phyloP scores from a whole-genome alignment of 768 basidiomycete genomes.

The Rossbeevera mucosa region DNA sequence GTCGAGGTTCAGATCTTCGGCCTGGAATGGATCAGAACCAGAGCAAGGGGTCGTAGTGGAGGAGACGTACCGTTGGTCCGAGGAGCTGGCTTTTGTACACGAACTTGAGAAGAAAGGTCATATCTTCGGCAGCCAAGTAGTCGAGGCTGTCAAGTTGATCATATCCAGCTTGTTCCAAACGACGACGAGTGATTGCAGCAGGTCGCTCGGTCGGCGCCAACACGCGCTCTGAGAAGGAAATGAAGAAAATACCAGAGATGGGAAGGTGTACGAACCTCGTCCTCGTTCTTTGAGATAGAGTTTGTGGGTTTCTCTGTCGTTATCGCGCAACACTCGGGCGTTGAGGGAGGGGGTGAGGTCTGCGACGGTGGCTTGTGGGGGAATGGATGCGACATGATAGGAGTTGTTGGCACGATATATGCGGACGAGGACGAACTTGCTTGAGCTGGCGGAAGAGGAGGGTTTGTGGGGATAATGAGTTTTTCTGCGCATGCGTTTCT shows the following conservation, averaged over 20 bases:
- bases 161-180: slow-evolving; percentile 88
- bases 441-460: slow-evolving; percentile 9
- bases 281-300: slow-evolving; percentile 74
- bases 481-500: slow-evolving; percentile 26
- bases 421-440: slow-evolving; percentile 53
- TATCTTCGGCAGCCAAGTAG: slow-evolving; percentile 68
- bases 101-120: slow-evolving; percentile 84
- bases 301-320: slow-evolving; percentile 57
- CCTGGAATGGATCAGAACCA: slow-evolving; percentile 38
- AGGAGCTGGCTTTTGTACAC: slow-evolving; percentile 79
- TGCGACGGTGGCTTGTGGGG: slow-evolving; percentile 60
- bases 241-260: background rate
- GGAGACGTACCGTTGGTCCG: slow-evolving; percentile 51
- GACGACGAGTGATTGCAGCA: slow-evolving; percentile 74
- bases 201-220: slow-evolving; percentile 79
- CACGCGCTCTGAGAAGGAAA: slow-evolving; percentile 61
- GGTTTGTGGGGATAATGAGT: slow-evolving; percentile 18
- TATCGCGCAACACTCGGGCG: slow-evolving; percentile 46
- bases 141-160: slow-evolving; percentile 75
- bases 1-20: slow-evolving; percentile 69
- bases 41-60: background rate
- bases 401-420: slow-evolving; percentile 72
- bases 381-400: slow-evolving; percentile 66
- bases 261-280: slow-evolving; percentile 46
- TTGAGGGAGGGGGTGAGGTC: slow-evolving; percentile 62